These are phyloP conservation scores for Dryas alaskensis DNA, from an alignment of 306 rosid species.

Conservation along the genomic window DNA sequence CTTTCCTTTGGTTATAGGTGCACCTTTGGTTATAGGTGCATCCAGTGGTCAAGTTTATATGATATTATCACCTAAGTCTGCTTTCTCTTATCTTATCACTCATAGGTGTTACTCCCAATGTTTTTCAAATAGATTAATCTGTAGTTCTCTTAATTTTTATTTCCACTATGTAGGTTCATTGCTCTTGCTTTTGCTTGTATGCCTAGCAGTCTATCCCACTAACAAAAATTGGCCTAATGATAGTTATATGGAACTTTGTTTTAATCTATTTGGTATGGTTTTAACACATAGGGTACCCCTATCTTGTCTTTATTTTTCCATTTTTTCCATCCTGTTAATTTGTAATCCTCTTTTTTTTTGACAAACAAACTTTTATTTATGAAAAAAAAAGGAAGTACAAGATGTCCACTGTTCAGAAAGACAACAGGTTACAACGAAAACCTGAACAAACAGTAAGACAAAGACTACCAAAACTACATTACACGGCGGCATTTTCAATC, in stretches of 20 bases:
- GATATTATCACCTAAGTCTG: not conserved
- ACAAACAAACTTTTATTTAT: too few relatives aligned
- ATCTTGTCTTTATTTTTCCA: not conserved
- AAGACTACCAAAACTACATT: too few relatives aligned
- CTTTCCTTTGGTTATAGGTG: not conserved
- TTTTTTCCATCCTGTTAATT: not conserved
- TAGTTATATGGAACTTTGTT: not conserved
- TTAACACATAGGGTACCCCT: not conserved
- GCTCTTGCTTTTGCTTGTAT: not conserved
- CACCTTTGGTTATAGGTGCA: not conserved
- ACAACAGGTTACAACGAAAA: too few relatives aligned
- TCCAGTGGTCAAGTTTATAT: not conserved
- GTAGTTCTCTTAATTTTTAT: not conserved
- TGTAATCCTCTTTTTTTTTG: not conserved
- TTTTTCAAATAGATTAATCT: too few relatives aligned
- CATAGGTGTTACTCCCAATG: too few relatives aligned
- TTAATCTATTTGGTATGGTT: not conserved
- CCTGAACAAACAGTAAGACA: too few relatives aligned
- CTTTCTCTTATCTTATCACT: too few relatives aligned
- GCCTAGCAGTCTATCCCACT: not conserved
- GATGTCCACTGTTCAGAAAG: too few relatives aligned
- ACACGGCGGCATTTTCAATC: too few relatives aligned
- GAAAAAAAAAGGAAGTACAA: too few relatives aligned
- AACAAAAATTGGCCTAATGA: not conserved
- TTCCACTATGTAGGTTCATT: not conserved